These are phyloP conservation scores for Fusarium tricinctum DNA, from an alignment of 2,329 filamentous ascomycete species.

Conservation along the genomic window DNA sequence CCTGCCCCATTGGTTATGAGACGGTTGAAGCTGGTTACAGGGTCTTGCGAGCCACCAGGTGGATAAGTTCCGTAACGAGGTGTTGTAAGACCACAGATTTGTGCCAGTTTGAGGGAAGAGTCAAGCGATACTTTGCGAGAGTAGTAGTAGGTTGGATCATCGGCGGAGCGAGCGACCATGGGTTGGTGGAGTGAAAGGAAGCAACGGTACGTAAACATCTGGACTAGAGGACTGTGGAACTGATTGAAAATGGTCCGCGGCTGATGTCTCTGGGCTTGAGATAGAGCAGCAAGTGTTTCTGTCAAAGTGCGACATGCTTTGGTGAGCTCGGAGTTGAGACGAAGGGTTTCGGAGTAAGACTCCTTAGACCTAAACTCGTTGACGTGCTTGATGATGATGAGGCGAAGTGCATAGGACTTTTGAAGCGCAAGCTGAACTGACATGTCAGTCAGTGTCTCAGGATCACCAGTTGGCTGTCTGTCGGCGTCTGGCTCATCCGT, in stretches of 20 bases:
- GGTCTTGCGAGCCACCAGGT: conserved; percentile 40
- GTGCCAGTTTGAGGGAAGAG: conserved; percentile 55
- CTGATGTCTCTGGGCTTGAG: conserved; percentile 49
- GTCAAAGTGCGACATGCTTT: conserved; percentile 55
- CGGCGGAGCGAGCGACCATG: conserved; percentile 59
- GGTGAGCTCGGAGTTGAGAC: conserved; percentile 61
- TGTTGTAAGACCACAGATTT: conserved; percentile 51
- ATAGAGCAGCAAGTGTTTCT: conserved; percentile 54
- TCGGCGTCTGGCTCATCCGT: conserved; percentile 54
- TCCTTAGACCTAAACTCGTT: conserved; percentile 62
- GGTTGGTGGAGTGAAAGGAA: conserved; percentile 69
- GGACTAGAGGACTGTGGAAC: conserved; percentile 60
- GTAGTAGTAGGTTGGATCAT: conserved; percentile 65
- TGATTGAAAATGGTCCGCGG: conserved; percentile 45
- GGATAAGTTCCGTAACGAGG: conserved; percentile 26
- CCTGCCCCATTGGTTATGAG: conserved; percentile 59
- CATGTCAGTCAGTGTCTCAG: conserved; percentile 57
- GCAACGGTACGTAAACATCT: conserved; percentile 61
- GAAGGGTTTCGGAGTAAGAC: conserved; percentile 63
- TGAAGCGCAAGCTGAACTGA: conserved; percentile 64
- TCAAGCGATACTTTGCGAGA: conserved; percentile 66
- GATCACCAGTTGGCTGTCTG: conserved; percentile 15
- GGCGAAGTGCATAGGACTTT: conserved; percentile 59
- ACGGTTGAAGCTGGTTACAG: conserved; percentile 53
- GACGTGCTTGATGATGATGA: conserved; percentile 60